Evolutionary conservation across 805 yeast species (phyloP), one percentile per base, ranked within the genome.

Genomic region (Limtongozyma cylindracea): DNA sequence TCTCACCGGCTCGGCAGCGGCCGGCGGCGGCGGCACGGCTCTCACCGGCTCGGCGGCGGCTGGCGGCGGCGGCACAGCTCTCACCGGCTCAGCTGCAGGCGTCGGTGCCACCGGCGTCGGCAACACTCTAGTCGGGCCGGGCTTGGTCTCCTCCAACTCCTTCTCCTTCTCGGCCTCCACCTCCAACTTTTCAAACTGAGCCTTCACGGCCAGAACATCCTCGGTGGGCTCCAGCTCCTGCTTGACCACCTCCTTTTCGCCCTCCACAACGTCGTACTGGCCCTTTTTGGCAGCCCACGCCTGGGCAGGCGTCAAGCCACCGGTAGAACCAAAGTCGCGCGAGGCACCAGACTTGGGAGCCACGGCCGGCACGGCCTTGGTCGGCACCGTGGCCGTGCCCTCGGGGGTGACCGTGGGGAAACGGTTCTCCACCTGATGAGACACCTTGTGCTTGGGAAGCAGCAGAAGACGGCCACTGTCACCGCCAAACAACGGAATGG

Each of bases 281-380:
- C 78, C 91, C 38, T 70, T 65, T 48, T 69, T 73, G 39, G 73
- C 94, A 12, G 94, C 95, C 95, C 95, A 80, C 14, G 76, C 35
- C 47, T 80, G 94, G 14, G 94, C 94, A 12, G 95, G 94, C 6
- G 92, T 73, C 44, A 77, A 74, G 28, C 92, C 94, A 28, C 56
- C 61, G 28, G 60, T 60, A 24, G 69, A 48, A 29, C 61, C 88
- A 39, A 61, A 70, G 39, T 63, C 55, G 36, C 59, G 51, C 14
- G 62, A 54, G 22, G 65, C 47, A 18, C 77, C 84, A n/a, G n/a
- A n/a, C n/a, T n/a, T n/a, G n/a, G n/a, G n/a, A 24, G 67, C 64
- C 20, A 58, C 56, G 4, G 56, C 44, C 27, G 58, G 54, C 13
- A 53, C 53, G 12, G 47, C 45, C 20, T 39, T 37, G 19, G 15